Conservation (phyloP, 345 rosid genomes). For the Heritiera littoralis region DNA sequence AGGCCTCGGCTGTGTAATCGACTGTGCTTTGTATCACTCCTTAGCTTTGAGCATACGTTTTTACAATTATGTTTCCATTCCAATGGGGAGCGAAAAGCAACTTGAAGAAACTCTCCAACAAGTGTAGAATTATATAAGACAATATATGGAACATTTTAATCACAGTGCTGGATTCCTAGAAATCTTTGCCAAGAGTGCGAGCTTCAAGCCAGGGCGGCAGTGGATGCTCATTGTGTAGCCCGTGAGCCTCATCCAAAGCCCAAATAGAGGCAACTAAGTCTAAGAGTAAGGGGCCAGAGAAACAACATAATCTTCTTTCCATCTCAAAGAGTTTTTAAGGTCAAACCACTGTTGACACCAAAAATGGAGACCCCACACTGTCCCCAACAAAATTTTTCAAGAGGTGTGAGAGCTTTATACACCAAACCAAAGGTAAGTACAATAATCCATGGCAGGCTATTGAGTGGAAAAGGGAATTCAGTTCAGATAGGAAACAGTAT, state of each 20-base stretch:
- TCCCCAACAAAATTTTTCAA: not conserved
- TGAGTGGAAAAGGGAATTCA: slow-evolving; percentile 17
- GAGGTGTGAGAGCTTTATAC: not conserved
- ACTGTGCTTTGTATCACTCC: too few relatives aligned
- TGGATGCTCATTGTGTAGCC: not conserved
- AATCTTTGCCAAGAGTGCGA: too few relatives aligned
- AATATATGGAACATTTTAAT: too few relatives aligned
- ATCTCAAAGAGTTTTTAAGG: not conserved
- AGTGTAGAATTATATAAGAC: too few relatives aligned
- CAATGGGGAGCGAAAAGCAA: too few relatives aligned
- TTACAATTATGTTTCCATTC: too few relatives aligned
- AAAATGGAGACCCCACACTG: slow-evolving; percentile 27
- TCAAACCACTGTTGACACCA: not conserved
- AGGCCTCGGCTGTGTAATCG: too few relatives aligned
- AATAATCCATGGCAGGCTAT: slow-evolving; percentile 12
- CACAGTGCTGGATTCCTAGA: too few relatives aligned
- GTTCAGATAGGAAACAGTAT: slow-evolving; percentile 6
- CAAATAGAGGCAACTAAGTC: not conserved
- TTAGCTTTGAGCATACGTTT: too few relatives aligned
- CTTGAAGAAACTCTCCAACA: too few relatives aligned
- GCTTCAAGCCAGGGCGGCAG: too few relatives aligned
- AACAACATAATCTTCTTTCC: slow-evolving; percentile 1
- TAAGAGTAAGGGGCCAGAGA: not conserved
- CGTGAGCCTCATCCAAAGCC: not conserved
- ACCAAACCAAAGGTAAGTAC: slow-evolving; percentile 10